Conservation (phyloP, 2,329 filamentous ascomycete species). For the Parastagonospora nodorum region DNA sequence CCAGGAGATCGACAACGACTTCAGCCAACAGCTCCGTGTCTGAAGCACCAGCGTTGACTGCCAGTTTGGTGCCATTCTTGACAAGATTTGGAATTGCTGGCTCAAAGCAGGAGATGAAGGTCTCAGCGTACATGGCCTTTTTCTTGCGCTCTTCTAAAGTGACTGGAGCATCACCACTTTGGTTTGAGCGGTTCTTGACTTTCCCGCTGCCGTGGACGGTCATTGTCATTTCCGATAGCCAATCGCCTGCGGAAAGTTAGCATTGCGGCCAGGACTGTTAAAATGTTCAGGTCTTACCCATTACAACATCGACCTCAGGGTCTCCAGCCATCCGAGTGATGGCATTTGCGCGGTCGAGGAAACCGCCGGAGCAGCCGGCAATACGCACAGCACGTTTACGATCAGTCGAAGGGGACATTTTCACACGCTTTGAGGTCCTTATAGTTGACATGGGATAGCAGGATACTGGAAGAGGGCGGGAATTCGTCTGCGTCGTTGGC, state of each 20-base stretch:
- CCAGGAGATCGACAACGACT: constrained; percentile 14
- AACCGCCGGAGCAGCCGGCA: constrained; percentile 46
- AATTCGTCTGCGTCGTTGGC: no score
- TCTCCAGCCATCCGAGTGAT: constrained; percentile 38
- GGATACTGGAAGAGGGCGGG: background rate
- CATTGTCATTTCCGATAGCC: constrained; percentile 40
- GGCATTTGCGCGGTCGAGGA: constrained; percentile 46
- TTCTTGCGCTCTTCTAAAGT: constrained; percentile 45
- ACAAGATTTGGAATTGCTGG: constrained; percentile 24
- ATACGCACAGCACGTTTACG: constrained; percentile 37
- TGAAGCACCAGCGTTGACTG: constrained; percentile 60
- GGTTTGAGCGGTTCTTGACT: constrained; percentile 39
- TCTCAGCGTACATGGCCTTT: constrained; percentile 38
- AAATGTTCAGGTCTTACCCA: constrained; percentile 16
- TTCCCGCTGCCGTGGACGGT: constrained; percentile 34
- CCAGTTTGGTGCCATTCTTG: constrained; percentile 47
- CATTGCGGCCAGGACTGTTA: background rate
- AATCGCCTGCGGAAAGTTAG: constrained; percentile 21
- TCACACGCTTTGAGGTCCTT: constrained; percentile 8
- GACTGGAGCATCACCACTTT: constrained; percentile 36
- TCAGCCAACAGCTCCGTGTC: constrained; percentile 52
- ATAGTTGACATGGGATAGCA: constrained; percentile 2
- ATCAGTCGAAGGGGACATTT: constrained; percentile 15
- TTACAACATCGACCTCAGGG: constrained; percentile 32
- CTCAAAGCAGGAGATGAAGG: constrained; percentile 56